Base-by-base conservation (phyloP, 352 stramenopile species). In the Globisporangium viniferum region DNA sequence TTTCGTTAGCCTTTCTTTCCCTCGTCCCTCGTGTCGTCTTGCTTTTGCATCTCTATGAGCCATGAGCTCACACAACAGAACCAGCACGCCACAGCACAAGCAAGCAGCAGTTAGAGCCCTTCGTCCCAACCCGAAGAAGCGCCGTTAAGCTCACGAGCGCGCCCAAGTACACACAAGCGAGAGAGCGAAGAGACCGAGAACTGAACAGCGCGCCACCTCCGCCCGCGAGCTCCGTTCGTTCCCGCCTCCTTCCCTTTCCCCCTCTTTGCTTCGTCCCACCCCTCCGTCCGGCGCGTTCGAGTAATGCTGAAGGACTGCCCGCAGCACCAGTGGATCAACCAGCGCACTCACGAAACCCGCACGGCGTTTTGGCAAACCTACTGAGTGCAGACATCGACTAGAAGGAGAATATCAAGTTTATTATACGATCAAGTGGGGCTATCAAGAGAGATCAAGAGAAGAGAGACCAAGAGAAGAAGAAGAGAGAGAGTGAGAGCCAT, bases 251-350 rank as follows among this genome's bases (percentile, higher is more conserved):
- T 54, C 20, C 33, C 31, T 12, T 20, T 27, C 14, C 59, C 20
- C 33, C 35, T 8, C 35, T 8, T 46, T 27, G 9, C 55, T 58
- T 27, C 64, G 69, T 58, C 62, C 24, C 22, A n/a, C 18, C 27
- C 12, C 56, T 20, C 8, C 31, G 29, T 20, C 20, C 6, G 20
- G 29, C 29, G 10, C 60, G 6, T 48, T 59, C 64, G 33, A 64
- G 64, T 44, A 64, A 95, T 96, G 88, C 88, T 96, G 58, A 94
- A 94, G 82, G 80, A 94, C 77, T 96, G 88, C 67, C 88, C 88
- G 67, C 88, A 96, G 82, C 88, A 96, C 75, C 88, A 96, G 86
- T 96, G 86, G 85, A 93, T 96, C 74, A 90, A 78, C 76, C 85
- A 92, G 73, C 88, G 88, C 80, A 91, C 85, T 73, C 86, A 93